phyloP scores from a whole-genome alignment of 352 stramenopile genomes.

The Globisporangium nodosum region DNA sequence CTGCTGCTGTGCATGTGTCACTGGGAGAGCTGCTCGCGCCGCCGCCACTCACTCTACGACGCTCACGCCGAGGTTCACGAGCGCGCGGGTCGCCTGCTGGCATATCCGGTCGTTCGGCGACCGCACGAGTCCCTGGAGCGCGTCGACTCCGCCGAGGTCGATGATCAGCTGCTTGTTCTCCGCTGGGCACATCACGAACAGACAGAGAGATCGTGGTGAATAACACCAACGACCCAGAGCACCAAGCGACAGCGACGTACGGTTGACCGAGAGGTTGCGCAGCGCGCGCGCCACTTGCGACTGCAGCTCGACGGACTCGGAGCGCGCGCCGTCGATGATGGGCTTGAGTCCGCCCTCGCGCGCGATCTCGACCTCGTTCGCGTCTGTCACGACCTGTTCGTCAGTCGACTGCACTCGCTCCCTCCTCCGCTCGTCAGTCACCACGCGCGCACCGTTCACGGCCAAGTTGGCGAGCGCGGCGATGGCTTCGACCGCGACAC shows the following conservation, averaged over 20 bases:
- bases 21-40: background rate
- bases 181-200: constrained; percentile 20
- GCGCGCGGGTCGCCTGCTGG: constrained; percentile 81
- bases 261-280: constrained; percentile 91
- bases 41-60: constrained; percentile 48
- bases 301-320: constrained; percentile 81
- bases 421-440: no score
- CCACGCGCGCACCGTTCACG: constrained; percentile 74
- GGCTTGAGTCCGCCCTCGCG: constrained; percentile 83
- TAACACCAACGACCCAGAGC: no score
- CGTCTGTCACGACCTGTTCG: constrained; percentile 37
- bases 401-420: background rate
- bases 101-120: constrained; percentile 86
- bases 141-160: constrained; percentile 73
- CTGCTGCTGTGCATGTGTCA: background rate
- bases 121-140: constrained; percentile 70
- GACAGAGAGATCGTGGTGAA: no score
- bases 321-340: constrained; percentile 83
- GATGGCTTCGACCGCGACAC: constrained; percentile 88
- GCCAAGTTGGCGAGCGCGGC: constrained; percentile 93
- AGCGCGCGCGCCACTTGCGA: constrained; percentile 88
- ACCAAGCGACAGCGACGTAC: constrained; percentile 30
- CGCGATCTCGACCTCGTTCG: constrained; percentile 91
- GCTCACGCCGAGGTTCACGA: constrained; percentile 87
- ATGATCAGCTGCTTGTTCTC: constrained; percentile 90